These are phyloP conservation scores for Microdochium nivale DNA, from an alignment of 2,329 filamentous ascomycete species.

Conservation along the genomic window DNA sequence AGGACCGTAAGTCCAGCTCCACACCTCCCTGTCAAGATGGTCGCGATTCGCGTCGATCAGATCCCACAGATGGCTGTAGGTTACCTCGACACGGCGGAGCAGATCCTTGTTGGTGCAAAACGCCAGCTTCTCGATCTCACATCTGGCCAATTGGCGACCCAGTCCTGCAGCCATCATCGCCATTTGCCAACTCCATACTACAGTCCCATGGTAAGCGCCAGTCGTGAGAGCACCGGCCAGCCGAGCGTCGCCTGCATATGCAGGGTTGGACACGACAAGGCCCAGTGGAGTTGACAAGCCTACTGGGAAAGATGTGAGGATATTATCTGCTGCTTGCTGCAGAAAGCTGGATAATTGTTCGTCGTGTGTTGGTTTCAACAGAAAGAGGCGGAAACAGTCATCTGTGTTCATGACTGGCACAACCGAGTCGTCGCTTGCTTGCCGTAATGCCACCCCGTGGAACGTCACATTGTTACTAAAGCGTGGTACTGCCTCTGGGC, in stretches of 20 bases:
- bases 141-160: slow-evolving; percentile 47
- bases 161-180: slow-evolving; percentile 56
- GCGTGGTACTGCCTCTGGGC: slow-evolving; percentile 33
- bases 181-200: slow-evolving; percentile 58
- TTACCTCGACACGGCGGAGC: slow-evolving; percentile 32
- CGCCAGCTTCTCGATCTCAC: slow-evolving; percentile 26
- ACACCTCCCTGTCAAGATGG: slow-evolving; percentile 49
- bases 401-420: slow-evolving; percentile 56
- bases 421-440: slow-evolving; percentile 34
- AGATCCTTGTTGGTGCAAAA: slow-evolving; percentile 41
- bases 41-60: slow-evolving; percentile 45
- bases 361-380: slow-evolving; percentile 51
- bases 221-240: slow-evolving; percentile 45
- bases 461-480: slow-evolving; percentile 35
- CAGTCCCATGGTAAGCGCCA: slow-evolving; percentile 53
- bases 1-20: slow-evolving; percentile 50
- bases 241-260: slow-evolving; percentile 37
- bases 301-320: slow-evolving; percentile 48
- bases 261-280: slow-evolving; percentile 52
- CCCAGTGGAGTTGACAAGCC: slow-evolving; percentile 48
- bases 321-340: slow-evolving; percentile 46
- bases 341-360: slow-evolving; percentile 46
- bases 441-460: slow-evolving; percentile 49
- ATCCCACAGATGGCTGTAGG: slow-evolving; percentile 55
- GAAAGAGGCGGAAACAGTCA: slow-evolving; percentile 53